A percentile compares a stretch with the other conserved stretches of the same genome.
Evolutionary conservation across 1,139 yeast genomes (phyloP).

Genomic region (Blastobotrys buckinghamii): DNA sequence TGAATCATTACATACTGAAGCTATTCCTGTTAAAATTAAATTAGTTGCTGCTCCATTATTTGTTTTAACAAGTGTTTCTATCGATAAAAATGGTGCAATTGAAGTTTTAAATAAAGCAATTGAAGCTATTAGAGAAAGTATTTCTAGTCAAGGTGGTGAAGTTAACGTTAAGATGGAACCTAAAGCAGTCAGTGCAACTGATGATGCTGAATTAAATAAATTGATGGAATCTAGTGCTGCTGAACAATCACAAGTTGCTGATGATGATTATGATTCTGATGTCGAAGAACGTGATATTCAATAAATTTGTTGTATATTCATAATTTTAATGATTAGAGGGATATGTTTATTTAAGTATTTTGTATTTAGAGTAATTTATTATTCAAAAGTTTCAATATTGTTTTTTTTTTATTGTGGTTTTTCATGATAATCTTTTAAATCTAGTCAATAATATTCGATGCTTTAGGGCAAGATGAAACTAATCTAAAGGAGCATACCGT

Average conservation of each 20-base stretch:
- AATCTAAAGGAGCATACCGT: too few relatives aligned
- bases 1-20: slow-evolving; percentile 77
- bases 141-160: slow-evolving; percentile 72
- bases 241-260: slow-evolving; percentile 57
- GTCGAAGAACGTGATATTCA: slow-evolving; percentile 27
- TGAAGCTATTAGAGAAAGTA: slow-evolving; percentile 61
- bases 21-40: slow-evolving; percentile 79
- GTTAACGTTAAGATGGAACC: slow-evolving; percentile 97
- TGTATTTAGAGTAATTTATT: too few relatives aligned
- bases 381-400: too few relatives aligned
- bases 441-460: too few relatives aligned
- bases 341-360: not conserved
- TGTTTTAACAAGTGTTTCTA: slow-evolving; percentile 86
- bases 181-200: slow-evolving; percentile 96
- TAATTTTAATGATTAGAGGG: not conserved
- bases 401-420: too few relatives aligned
- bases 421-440: too few relatives aligned
- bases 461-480: too few relatives aligned
- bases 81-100: slow-evolving; percentile 87
- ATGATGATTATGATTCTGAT: slow-evolving; percentile 53
- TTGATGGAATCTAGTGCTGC: slow-evolving; percentile 70
- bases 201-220: slow-evolving; percentile 96
- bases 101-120: slow-evolving; percentile 74
- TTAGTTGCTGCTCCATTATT: slow-evolving; percentile 97
- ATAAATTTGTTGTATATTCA: not conserved